Evolutionary conservation across 352 stramenopile genomes (phyloP).

Genomic region (Globisporangium paroecandrum): DNA sequence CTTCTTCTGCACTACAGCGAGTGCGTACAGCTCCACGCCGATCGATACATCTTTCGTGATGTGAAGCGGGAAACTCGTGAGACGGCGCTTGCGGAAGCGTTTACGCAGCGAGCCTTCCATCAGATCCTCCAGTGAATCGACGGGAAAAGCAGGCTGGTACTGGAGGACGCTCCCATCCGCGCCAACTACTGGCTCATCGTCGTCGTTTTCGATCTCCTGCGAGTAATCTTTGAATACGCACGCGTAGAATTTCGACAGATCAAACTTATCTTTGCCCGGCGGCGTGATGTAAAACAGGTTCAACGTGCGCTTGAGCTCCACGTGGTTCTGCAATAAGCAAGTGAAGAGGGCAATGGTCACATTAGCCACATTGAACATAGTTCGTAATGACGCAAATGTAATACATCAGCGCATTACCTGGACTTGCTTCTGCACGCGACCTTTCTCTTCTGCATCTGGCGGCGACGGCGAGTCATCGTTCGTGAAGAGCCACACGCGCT

Average conservation of each 20-base stretch:
- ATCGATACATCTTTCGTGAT: slow-evolving; percentile 77
- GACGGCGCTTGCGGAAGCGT: slow-evolving; percentile 69
- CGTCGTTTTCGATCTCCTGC: slow-evolving; percentile 20
- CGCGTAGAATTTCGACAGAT: slow-evolving; percentile 56
- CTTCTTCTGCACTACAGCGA: slow-evolving; percentile 61
- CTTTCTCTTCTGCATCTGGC: slow-evolving; percentile 55
- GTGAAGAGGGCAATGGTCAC: neutral
- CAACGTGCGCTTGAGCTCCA: slow-evolving; percentile 67
- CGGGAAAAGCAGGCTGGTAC: slow-evolving; percentile 67
- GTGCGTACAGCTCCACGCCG: slow-evolving; percentile 71
- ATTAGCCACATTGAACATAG: neutral
- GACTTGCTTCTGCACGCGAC: slow-evolving; percentile 71
- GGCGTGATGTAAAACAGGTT: slow-evolving; percentile 80
- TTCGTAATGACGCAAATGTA: neutral
- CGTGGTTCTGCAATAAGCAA: slow-evolving; percentile 49
- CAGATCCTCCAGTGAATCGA: slow-evolving; percentile 70
- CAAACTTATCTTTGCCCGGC: slow-evolving; percentile 46
- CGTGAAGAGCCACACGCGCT: slow-evolving; percentile 86
- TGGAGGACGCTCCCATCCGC: slow-evolving; percentile 16
- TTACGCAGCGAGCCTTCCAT: slow-evolving; percentile 79
- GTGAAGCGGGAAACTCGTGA: slow-evolving; percentile 61
- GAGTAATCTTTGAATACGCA: slow-evolving; percentile 71
- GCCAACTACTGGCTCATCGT: slow-evolving; percentile 20
- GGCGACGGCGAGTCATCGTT: slow-evolving; percentile 61
- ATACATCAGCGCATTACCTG: slow-evolving; percentile 27